Base-by-base conservation (phyloP, 139 green algal genomes). In the Coccomyxa sp. region DNA sequence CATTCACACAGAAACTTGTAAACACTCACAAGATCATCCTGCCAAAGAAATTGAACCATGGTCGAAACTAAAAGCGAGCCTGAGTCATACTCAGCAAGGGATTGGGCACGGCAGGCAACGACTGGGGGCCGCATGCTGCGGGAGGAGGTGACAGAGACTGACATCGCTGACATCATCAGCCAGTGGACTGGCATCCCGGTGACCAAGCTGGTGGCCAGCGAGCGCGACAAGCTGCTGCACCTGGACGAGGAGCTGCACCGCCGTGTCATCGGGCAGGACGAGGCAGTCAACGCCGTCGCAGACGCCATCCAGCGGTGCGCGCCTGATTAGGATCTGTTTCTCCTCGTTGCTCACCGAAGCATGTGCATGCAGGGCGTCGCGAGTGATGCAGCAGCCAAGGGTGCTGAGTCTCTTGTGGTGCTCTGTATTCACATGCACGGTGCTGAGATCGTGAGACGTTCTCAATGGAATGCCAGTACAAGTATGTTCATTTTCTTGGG, bases 181-280 rank as follows among this genome's bases (percentile, higher is more conserved):
- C 95, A 96, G 84, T 99, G 96, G 96, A 96, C 93, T 0, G 93
- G 94, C 84, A 98, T 99, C 60, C 96, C 97, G 0, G 91, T 98
- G 13, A 85, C 93, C 81, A 90, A 92, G 84, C 91, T 99, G 81
- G 91, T 90, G 66, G 88, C 83, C 87, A 84, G 60, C 4, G 96
- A 99, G 88, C 90, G 94, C 31, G 93, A 97, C 81, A 98, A 98
- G 91, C 95, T 99, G 86, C 93, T 99, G 79, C 87, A 93, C 84
- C 91, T 99, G 79, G 80, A 85, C 0, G 94, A 98, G 23, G 91
- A 98, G 88, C 93, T 99, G 85, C 95, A 98, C 90, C 90, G 94
- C 87, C 88, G 96, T 13, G 96, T 97, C 75, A 89, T 97, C 16
- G 94, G 94, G 31, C 95, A 98, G 89, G 88, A 98, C 58, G 91